Base-by-base conservation (phyloP, 2,329 filamentous ascomycete species). In the Trichoderma polysporum region DNA sequence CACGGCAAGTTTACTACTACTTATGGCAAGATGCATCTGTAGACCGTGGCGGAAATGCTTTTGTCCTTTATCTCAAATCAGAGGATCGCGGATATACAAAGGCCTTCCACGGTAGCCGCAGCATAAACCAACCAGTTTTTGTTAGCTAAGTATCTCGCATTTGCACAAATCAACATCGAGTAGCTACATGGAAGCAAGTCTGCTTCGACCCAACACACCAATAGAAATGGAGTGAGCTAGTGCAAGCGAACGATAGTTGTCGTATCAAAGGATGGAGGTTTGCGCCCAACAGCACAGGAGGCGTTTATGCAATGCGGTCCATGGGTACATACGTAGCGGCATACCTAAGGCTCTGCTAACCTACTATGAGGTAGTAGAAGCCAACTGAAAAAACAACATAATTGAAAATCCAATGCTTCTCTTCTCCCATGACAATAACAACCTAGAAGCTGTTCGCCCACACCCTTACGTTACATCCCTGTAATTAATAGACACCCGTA, bases 291-390 rank as follows among this genome's bases (percentile, higher is more conserved):
- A n/a, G 29, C 61, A 35, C 2, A 31, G 25, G 27, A 22, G 50
- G 27, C 50, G 50, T 35, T 47, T 64, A 64, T 64, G 61, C 50
- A 45, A 33, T 35, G 61, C 50, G 15, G 27, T 56, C 37, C 13
- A 47, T 64, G 22, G 35, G 31, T 29, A 29, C 47, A 31, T 19
- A 25, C 29, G 27, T 37, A 61, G 31, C 22, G n/a, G 58, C 25
- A 4, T 19, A 4, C n/a, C 49, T 29, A 15, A 25, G 19, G 47
- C 22, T 50, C 8, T 50, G 25, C 13, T 50, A 22, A 27, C 22
- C 10, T 25, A 50, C 15, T 27, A 22, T 22, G 4, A 50, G 15
- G 13, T 25, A 25, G 15, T 29, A 41, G 19, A 49, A 47, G 19
- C 57, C 49, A 19, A 8, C 9, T 22, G 5, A 25, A 37, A 41